These are phyloP conservation scores for Hirschioporus abietinus DNA, from an alignment of 768 basidiomycete genomes.

Conservation along the genomic window DNA sequence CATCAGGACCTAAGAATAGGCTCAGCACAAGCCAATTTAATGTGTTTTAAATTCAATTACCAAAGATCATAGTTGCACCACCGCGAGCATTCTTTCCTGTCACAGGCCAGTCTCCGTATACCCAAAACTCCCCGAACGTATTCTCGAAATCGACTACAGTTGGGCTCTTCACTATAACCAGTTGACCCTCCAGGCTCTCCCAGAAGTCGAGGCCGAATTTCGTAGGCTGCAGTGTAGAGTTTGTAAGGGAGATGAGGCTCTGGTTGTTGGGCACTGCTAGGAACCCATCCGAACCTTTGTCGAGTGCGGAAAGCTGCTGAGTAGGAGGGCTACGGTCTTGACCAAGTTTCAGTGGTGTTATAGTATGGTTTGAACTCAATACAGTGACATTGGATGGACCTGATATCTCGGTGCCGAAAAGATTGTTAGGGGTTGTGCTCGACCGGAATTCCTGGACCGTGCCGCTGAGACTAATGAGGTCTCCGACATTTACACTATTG, in stretches of 20 bases:
- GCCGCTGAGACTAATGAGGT: constrained; percentile 40
- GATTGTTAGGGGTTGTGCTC: constrained; percentile 35
- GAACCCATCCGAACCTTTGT: constrained; percentile 48
- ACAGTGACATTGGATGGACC: constrained; percentile 39
- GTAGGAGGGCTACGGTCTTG: constrained; percentile 49
- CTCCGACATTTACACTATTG: constrained; percentile 39
- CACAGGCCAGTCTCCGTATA: constrained; percentile 49
- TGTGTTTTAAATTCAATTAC: constrained; percentile 21
- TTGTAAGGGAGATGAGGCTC: constrained; percentile 37
- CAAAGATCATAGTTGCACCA: constrained; percentile 46
- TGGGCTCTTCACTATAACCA: constrained; percentile 48
- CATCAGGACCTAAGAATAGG: constrained; percentile 34
- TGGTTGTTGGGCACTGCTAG: constrained; percentile 51
- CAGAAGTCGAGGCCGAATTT: constrained; percentile 59
- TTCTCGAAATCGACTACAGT: constrained; percentile 45
- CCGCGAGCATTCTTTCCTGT: constrained; percentile 52
- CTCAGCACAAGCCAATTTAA: neutral
- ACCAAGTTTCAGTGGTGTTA: constrained; percentile 47
- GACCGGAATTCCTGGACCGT: constrained; percentile 48
- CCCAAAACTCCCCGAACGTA: constrained; percentile 53
- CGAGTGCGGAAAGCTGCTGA: constrained; percentile 41
- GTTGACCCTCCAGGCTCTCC: constrained; percentile 55
- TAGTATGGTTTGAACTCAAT: constrained; percentile 39
- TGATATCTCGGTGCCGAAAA: constrained; percentile 44
- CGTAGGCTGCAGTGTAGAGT: constrained; percentile 44